Evolutionary conservation across 2,329 filamentous ascomycete species (phyloP), one percentile per base, ranked within the genome.

Genomic region (Simplicillium aogashimaense): DNA sequence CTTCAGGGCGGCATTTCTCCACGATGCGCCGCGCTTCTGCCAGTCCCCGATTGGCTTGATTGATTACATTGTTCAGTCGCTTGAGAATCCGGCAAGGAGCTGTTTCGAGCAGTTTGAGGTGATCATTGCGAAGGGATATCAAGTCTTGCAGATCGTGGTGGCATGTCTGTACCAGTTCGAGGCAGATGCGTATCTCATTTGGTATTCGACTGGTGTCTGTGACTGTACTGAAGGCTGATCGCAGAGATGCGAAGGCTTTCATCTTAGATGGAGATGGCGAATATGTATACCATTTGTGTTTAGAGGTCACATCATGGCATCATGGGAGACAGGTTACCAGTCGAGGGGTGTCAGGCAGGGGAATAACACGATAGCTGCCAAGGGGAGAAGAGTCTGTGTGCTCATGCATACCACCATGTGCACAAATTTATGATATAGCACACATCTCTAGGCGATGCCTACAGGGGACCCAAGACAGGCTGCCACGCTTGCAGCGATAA

Each of bases 121-220:
- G 51, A 18, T 54, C 45, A 14, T 54, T 50, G 3, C 57, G 53
- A 1, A 60, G 42, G n/a, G 52, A 48, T 30, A 60, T 57, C 14
- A 59, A 50, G n/a, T 56, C 51, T 20, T 58, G 53, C 5, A 59
- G 48, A 36, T 60, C 57, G 7, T 41, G 39, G 25, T 59, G 44
- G 38, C 55, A 59, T n/a, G 51, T 56, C 5, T 52, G 48, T 0
- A 59, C 52, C 7, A 59, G 55, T 17, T 60, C 54, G 13, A 60
- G 45, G 38, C 52, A 53, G 7, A 46, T 46, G 2, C 52, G 48
- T 15, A 58, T 50, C 4, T 53, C 50, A 17, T 47, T 44, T 2
- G 55, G 53, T 9, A 55, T 50, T 10, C 55, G 52, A 6, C 48
- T 50, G 15, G 50, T 43, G 18, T 53, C 49, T 35, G 52, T 46